phyloP scores from a whole-genome alignment of 805 yeast species.

The Candida parachauliodes region DNA sequence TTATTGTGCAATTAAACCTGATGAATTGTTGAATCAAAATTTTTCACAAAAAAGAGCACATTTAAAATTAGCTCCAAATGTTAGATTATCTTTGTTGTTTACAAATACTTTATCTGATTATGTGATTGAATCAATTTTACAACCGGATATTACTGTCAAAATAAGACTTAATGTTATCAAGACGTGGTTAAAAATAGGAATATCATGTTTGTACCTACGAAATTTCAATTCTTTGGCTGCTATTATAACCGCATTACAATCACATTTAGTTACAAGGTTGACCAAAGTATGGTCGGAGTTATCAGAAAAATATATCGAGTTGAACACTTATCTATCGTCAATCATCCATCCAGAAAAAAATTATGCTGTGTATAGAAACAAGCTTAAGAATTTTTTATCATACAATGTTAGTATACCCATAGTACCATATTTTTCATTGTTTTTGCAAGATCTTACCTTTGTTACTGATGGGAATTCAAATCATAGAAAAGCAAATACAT shows the following conservation, averaged over 20 bases:
- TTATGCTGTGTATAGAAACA: conserved; percentile 63
- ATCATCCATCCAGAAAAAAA: conserved; percentile 76
- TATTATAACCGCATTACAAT: conserved; percentile 71
- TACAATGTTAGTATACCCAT: conserved; percentile 54
- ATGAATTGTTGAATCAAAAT: conserved; percentile 64
- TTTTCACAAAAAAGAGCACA: conserved; percentile 58
- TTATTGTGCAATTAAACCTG: conserved; percentile 59
- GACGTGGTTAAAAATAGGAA: conserved; percentile 71
- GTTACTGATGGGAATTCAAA: conserved; percentile 79
- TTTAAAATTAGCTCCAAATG: conserved; percentile 58
- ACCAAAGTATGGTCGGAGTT: conserved; percentile 56
- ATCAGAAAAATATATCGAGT: conserved; percentile 55
- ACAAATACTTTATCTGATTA: conserved; percentile 71
- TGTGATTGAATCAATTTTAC: conserved; percentile 65
- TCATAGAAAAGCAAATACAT: conserved; percentile 56
- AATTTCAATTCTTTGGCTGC: conserved; percentile 80
- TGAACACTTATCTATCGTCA: conserved; percentile 60
- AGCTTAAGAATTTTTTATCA: conserved; percentile 52
- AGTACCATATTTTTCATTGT: conserved; percentile 73
- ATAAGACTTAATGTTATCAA: conserved; percentile 54
- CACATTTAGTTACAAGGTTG: conserved; percentile 64
- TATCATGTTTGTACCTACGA: conserved; percentile 67
- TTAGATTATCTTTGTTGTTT: conserved; percentile 57
- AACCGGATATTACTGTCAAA: conserved; percentile 45
- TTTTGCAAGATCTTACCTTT: conserved; percentile 75